Evolutionary conservation across 495 filamentous ascomycete genomes (phyloP), one percentile per base, ranked within the genome.

Genomic region (Trichocladium uniseriatum): DNA sequence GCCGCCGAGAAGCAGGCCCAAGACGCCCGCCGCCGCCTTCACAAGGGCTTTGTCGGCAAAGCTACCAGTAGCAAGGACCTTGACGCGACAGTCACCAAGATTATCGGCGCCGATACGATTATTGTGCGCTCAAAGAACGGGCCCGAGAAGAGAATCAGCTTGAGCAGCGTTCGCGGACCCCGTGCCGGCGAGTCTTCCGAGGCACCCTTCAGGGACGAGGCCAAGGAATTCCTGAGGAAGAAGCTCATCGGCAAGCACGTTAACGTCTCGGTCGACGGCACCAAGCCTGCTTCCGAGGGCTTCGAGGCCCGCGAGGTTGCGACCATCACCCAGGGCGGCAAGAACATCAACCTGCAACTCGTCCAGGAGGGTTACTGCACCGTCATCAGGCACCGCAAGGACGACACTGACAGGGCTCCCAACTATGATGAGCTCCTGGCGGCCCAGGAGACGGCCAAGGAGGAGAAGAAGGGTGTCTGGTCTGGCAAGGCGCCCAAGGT

Each of bases 181-280:
- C 89, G 95, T 53, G 51, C 63, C 6, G 66, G 64, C 22, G 77
- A 79, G 49, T 56, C 69, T 4, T 58, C 67, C 6, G 75, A 97
- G 65, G 76, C 86, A 14, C 90, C 89, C 2, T 97, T 87, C 67
- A 77, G 79, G 48, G 84, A 91, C 10, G 91, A 96, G 56, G 91
- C 94, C 14, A 97, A 97, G 71, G 94, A 99, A 64, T 97, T 86
- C 61, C 68, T 97, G 53, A 80, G 94, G 31, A 96, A 95, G 75
- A 86, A 81, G 60, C 67, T 96, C 5, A 97, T 99, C 58, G 94
- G 88, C 31, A 99, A 99, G 69, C 86, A 94, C 57, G 89, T 97
- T 37, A 82, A 81, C 64, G 76, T 95, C 27, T 82, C 77, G 16
- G 79, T 92, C 45, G 89, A 97, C 65, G 94, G 94, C 49, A 89